Conservation (phyloP, 768 basidiomycete species). For the Tulasnella sp. region DNA sequence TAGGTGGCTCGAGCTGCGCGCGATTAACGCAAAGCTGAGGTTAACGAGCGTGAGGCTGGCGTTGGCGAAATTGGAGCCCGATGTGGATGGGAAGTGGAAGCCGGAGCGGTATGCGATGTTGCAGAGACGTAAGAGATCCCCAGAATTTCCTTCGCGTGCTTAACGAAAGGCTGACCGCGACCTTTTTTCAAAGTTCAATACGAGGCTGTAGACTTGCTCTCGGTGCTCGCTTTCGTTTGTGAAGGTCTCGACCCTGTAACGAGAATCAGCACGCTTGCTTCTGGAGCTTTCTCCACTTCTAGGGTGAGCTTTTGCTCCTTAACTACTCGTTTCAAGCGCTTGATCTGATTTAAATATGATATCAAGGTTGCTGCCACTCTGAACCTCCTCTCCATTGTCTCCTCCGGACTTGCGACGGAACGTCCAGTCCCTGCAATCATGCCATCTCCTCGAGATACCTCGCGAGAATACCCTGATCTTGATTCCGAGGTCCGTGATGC, state of each 20-base stretch:
- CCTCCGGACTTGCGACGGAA: not conserved
- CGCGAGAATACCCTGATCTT: not conserved
- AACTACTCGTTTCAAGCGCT: not conserved
- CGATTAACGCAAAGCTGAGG: slow-evolving; percentile 4
- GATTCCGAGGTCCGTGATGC: not conserved
- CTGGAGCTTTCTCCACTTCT: not conserved
- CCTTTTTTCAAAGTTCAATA: not conserved
- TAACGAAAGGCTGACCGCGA: not conserved
- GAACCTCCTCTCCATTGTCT: not conserved
- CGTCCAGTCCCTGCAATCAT: not conserved
- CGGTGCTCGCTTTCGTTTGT: not conserved
- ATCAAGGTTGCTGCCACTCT: not conserved
- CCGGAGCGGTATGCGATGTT: not conserved
- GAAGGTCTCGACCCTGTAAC: not conserved
- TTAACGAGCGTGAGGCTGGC: not conserved
- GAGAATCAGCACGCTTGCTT: not conserved
- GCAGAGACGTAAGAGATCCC: not conserved
- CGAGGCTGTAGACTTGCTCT: not conserved
- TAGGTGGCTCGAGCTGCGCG: not conserved
- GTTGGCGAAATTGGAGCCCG: slow-evolving; percentile 1
- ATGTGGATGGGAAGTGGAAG: not conserved
- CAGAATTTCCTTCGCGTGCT: not conserved
- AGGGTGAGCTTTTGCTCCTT: not conserved
- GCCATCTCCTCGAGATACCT: not conserved
- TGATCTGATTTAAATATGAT: not conserved